Evolutionary conservation across 2,329 filamentous ascomycete genomes (phyloP), one percentile per base, ranked within the genome.

Genomic region (Aspergillus persii): DNA sequence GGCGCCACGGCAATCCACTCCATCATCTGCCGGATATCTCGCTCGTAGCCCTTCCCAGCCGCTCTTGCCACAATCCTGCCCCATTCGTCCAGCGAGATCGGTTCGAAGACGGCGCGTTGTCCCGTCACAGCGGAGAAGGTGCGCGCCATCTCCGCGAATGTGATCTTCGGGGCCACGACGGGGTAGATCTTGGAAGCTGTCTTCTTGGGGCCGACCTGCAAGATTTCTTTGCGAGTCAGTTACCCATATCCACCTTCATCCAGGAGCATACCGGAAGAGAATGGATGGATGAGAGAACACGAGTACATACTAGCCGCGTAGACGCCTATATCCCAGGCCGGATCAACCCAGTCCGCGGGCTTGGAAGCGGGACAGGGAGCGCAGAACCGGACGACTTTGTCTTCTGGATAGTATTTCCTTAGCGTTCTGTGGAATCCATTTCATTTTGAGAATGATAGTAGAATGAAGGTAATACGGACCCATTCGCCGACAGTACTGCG

Each of bases 21-120:
- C 65, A 67, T 67, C 65, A 67, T 67, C 49, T 66, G 56, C 33
- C 18, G 56, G 36, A 58, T 57, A 52, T 67, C 64, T 50, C 55
- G 39, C 39, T 57, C 48, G 51, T 58, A 67, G 3, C 56, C 65
- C 3, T 49, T 50, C 1, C 64, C 64, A 12, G 62, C 59, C 3
- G 50, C 18, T 11, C 39, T 11, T 46, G 60, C 47, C 3, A 46
- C 48, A 27, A 58, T 53, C n/a, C 54, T 31, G 3, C 53, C 64
- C 29, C 53, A 66, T 33, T 62, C 53, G n/a, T 66, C 62, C 4
- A 54, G 18, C 15, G 62, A 58, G 11, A 61, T 63, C 1, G 62
- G 64, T 2, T 53, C 30, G 39, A 55, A 57, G 8, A 63, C 27
- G 2, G 62, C 64, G 3, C 47, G 18, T 11, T 57, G 48, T 8